Conservation (phyloP, 192 early-diverging fungal species). For the Coemansia sp. region DNA sequence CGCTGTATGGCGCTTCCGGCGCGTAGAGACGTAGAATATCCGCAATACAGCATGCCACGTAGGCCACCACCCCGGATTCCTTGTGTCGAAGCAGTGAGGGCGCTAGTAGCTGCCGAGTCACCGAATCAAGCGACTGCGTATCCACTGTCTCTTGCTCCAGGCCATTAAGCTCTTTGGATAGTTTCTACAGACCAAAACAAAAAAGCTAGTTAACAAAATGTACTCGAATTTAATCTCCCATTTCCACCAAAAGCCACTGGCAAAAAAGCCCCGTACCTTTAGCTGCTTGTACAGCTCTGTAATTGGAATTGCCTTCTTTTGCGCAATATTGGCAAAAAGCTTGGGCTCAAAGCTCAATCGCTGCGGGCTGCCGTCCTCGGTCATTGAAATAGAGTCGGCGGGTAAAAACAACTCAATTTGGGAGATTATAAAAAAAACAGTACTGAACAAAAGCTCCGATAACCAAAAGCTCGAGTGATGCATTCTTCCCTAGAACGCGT, state of each 20-base stretch:
- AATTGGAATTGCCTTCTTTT: conserved; percentile 47
- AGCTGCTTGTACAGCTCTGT: conserved; percentile 50
- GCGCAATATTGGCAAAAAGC: conserved; percentile 38
- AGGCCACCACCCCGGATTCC: conserved; percentile 73
- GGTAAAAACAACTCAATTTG: background rate
- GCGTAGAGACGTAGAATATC: conserved; percentile 92
- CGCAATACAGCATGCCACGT: conserved; percentile 82
- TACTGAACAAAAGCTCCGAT: background rate
- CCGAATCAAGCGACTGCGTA: conserved; percentile 60
- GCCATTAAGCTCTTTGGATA: conserved; percentile 67
- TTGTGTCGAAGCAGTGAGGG: conserved; percentile 71
- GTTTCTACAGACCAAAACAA: conserved; percentile 58
- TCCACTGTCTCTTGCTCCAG: conserved; percentile 79
- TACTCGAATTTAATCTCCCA: background rate
- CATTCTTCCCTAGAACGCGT: background rate
- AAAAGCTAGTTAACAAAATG: background rate
- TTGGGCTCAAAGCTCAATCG: conserved; percentile 51
- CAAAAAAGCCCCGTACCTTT: conserved; percentile 25
- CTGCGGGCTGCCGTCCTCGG: conserved; percentile 33
- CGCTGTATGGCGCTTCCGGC: conserved; percentile 87
- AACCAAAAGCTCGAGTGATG: background rate
- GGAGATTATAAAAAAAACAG: background rate
- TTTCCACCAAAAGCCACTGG: background rate
- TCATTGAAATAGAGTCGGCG: conserved; percentile 15
- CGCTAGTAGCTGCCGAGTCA: conserved; percentile 67